Percentiles rank a stretch among this genome's conserved stretches.
These are phyloP conservation scores for Fusarium transvaalense DNA, from an alignment of 2,329 filamentous ascomycete species.

Conservation along the genomic window DNA sequence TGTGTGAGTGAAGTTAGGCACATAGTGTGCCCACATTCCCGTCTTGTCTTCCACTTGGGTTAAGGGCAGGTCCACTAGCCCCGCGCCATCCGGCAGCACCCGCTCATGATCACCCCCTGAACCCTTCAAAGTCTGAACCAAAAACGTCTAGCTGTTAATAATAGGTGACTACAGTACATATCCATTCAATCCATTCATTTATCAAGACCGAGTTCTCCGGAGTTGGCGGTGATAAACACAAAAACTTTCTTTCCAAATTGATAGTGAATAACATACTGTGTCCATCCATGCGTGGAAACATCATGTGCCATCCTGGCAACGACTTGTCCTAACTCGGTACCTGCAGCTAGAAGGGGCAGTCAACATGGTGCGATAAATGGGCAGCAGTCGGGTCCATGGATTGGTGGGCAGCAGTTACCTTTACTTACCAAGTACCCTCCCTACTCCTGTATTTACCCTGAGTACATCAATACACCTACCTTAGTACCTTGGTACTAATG, in stretches of 20 bases:
- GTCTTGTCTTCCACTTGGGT: slow-evolving; percentile 26
- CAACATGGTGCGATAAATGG: slow-evolving; percentile 33
- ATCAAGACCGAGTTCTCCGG: background rate
- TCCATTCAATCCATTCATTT: background rate
- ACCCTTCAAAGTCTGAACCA: slow-evolving; percentile 35
- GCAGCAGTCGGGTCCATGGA: slow-evolving; percentile 4
- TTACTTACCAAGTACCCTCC: too few species aligned
- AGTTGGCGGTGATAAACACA: background rate
- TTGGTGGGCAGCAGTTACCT: slow-evolving; percentile 15
- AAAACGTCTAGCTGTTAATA: slow-evolving; percentile 7
- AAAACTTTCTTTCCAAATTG: background rate
- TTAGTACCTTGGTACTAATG: too few species aligned
- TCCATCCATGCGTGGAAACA: slow-evolving; percentile 15
- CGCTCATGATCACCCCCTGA: slow-evolving; percentile 39
- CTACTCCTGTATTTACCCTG: too few species aligned
- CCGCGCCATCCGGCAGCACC: slow-evolving; percentile 46
- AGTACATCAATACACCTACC: background rate
- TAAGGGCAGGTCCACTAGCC: slow-evolving; percentile 36
- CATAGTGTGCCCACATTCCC: slow-evolving; percentile 7
- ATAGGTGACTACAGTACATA: background rate
- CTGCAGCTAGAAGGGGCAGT: slow-evolving; percentile 38
- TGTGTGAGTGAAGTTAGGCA: slow-evolving; percentile 10
- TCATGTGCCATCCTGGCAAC: slow-evolving; percentile 27
- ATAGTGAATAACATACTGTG: background rate
- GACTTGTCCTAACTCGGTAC: slow-evolving; percentile 43